Percentiles rank a stretch among this genome's conserved stretches.
phyloP scores from a whole-genome alignment of 1,284 basidiomycete genomes.

The Fomitopsis betulina region DNA sequence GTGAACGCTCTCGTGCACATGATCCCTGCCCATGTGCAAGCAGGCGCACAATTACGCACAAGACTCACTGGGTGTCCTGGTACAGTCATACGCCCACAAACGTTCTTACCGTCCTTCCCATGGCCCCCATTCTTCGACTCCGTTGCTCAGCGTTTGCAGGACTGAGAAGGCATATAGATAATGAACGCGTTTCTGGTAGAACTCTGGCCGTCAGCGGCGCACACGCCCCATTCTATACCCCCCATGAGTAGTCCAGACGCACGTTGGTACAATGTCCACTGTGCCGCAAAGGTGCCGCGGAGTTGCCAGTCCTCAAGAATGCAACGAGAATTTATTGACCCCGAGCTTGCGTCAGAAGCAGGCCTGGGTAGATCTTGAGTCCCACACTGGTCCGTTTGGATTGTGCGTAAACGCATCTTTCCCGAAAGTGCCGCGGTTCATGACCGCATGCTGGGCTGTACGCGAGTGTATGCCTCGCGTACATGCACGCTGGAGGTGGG shows the following conservation, averaged over 20 bases:
- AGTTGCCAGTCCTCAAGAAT: neutral
- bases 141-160: neutral
- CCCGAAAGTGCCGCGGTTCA: neutral
- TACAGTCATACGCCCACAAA: neutral
- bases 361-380: neutral
- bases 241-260: neutral
- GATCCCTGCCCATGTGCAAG: constrained; percentile 1
- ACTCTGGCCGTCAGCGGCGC: neutral
- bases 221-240: neutral
- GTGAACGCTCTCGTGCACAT: neutral
- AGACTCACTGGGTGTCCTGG: neutral
- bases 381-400: neutral
- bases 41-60: neutral
- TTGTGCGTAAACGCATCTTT: neutral
- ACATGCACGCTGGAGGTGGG: no score
- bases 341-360: no score
- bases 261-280: neutral
- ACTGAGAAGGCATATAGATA: neutral
- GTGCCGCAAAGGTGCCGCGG: neutral
- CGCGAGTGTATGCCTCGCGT: no score
- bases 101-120: neutral
- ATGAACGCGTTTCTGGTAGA: neutral
- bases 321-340: neutral
- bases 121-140: neutral
- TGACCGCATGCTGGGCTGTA: no score